phyloP scores from a whole-genome alignment of 176 grass and related monocot species.

The Oryza glumipatula region DNA sequence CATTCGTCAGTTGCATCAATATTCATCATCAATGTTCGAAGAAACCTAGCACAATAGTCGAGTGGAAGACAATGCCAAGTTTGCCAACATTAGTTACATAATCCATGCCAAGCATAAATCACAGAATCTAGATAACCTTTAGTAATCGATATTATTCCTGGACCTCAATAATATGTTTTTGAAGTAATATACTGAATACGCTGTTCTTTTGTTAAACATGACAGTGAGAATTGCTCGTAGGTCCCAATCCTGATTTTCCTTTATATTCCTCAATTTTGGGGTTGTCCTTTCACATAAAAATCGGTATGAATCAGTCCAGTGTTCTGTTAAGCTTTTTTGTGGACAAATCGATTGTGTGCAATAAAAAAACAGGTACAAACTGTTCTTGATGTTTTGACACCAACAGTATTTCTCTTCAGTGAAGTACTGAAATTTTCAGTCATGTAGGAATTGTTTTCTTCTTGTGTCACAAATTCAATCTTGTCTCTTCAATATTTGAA shows the following conservation, averaged over 20 bases:
- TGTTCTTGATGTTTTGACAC: constrained; percentile 4
- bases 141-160: too few species aligned
- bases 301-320: not conserved
- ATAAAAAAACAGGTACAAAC: not conserved
- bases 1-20: too few species aligned
- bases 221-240: not conserved
- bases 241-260: not conserved
- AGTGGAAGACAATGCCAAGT: too few species aligned
- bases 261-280: constrained; percentile 3
- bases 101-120: too few species aligned
- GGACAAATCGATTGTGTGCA: not conserved
- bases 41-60: too few species aligned
- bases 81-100: too few species aligned
- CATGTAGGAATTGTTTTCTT: not conserved
- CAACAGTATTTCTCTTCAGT: not conserved
- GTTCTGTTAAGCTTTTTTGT: not conserved
- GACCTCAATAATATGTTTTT: not conserved
- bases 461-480: constrained; percentile 6
- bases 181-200: not conserved
- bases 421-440: not conserved
- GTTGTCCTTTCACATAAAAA: not conserved
- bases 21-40: too few species aligned
- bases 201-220: not conserved
- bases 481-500: constrained; percentile 4
- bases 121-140: too few species aligned